These are phyloP conservation scores for Copromyces sp. DNA, from an alignment of 495 filamentous ascomycete species.

Conservation along the genomic window DNA sequence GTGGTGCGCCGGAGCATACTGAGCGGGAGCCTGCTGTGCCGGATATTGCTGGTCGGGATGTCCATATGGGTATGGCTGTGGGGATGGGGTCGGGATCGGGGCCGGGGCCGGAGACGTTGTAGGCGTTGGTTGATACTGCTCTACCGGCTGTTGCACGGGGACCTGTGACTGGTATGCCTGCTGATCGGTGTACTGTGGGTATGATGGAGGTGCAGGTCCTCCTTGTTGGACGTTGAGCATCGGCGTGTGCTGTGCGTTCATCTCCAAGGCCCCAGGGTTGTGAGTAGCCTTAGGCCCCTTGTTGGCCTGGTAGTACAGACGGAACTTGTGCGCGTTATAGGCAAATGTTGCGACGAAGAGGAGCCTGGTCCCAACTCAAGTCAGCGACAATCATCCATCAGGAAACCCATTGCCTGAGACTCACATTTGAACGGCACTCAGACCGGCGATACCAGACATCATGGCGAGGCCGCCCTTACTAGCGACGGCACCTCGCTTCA, in stretches of 20 bases:
- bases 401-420: background rate
- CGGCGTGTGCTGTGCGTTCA: conserved; percentile 21
- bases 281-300: conserved; percentile 14
- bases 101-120: background rate
- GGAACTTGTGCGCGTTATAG: conserved; percentile 33
- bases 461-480: conserved; percentile 16
- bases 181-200: conserved; percentile 18
- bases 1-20: background rate
- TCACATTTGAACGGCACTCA: conserved; percentile 32
- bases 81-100: background rate
- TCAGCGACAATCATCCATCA: background rate
- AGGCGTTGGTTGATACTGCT: conserved; percentile 11
- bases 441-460: conserved; percentile 32
- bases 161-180: conserved; percentile 6
- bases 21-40: conserved; percentile 6
- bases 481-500: conserved; percentile 19
- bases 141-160: background rate
- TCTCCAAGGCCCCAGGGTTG: conserved; percentile 22
- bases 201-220: conserved; percentile 5
- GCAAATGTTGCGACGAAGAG: conserved; percentile 36
- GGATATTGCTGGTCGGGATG: conserved; percentile 5
- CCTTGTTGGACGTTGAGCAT: conserved; percentile 18
- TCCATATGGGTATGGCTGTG: conserved; percentile 6
- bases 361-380: conserved; percentile 15
- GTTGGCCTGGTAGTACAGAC: conserved; percentile 21